Conservation (phyloP, 331 rosid genomes). For the Stylosanthes scabra region DNA sequence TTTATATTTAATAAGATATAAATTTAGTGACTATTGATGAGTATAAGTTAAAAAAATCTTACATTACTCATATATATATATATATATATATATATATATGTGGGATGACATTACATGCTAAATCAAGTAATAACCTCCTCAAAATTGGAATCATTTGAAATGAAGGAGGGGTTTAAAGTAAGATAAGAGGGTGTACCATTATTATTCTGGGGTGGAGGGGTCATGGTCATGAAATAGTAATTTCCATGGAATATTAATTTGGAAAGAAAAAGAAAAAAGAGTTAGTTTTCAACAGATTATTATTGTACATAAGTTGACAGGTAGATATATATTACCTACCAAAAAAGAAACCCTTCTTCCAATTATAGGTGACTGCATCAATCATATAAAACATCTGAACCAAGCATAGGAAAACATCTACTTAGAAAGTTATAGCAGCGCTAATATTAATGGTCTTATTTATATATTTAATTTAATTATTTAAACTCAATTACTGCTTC, state of each 20-base stretch:
- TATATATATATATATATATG: no score
- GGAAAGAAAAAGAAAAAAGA: not conserved
- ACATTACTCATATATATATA: no score
- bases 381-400: slow-evolving; percentile 41
- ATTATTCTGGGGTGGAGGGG: slow-evolving; percentile 41
- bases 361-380: slow-evolving; percentile 57
- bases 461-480: no score
- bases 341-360: slow-evolving; percentile 53
- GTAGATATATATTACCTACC: slow-evolving; percentile 55
- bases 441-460: no score
- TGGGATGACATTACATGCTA: slow-evolving; percentile 32
- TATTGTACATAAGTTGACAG: slow-evolving; percentile 49
- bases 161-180: not conserved
- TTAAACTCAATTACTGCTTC: no score
- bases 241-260: slow-evolving; percentile 46
- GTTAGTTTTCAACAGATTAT: slow-evolving; percentile 55
- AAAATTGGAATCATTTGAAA: slow-evolving; percentile 16
- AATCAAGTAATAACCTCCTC: not conserved
- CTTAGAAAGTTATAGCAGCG: not conserved
- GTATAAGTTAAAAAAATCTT: no score
- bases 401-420: slow-evolving; percentile 18
- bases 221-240: slow-evolving; percentile 31
- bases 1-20: no score
- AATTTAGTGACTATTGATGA: no score
- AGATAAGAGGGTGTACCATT: slow-evolving; percentile 57